These are phyloP conservation scores for Alternaria brassicicola DNA, from an alignment of 2,329 filamentous ascomycete species.

Conservation along the genomic window DNA sequence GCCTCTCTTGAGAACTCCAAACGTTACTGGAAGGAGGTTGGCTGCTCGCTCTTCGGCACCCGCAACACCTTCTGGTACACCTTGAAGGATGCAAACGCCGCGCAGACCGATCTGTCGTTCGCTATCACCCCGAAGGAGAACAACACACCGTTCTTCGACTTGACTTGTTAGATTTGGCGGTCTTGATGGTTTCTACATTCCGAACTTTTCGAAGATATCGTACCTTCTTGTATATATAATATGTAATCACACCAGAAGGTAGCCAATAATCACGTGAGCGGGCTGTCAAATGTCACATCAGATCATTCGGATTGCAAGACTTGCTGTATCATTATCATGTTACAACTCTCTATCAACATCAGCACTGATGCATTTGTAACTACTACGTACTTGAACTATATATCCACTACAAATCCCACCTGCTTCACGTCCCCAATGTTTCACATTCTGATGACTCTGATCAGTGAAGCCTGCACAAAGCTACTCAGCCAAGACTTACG, in stretches of 20 bases:
- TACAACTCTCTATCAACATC: not conserved
- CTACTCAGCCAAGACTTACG: not conserved
- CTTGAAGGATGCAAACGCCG: slow-evolving; percentile 54
- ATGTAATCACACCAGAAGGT: not conserved
- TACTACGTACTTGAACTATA: too few relatives aligned
- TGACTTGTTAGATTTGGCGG: slow-evolving; percentile 55
- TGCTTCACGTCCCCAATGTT: too few relatives aligned
- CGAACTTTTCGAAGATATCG: not conserved
- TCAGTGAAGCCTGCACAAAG: not conserved
- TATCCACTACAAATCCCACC: too few relatives aligned
- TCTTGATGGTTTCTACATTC: accelerated
- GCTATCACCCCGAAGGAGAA: slow-evolving; percentile 61
- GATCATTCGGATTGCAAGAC: too few relatives aligned
- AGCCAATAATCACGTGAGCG: too few relatives aligned
- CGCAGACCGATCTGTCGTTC: slow-evolving; percentile 50
- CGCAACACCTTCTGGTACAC: slow-evolving; percentile 42
- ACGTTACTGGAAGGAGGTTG: slow-evolving; percentile 37
- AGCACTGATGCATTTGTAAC: too few relatives aligned
- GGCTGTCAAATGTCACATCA: too few relatives aligned
- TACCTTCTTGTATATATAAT: not conserved
- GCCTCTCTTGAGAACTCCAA: slow-evolving; percentile 34
- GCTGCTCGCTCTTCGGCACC: slow-evolving; percentile 36
- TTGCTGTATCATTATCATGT: too few relatives aligned
- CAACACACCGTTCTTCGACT: slow-evolving; percentile 59
- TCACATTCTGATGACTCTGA: too few relatives aligned